Evolutionary conservation across 1,284 basidiomycete species (phyloP), one percentile per base, ranked within the genome.

Genomic region (Polyporus tsugae): DNA sequence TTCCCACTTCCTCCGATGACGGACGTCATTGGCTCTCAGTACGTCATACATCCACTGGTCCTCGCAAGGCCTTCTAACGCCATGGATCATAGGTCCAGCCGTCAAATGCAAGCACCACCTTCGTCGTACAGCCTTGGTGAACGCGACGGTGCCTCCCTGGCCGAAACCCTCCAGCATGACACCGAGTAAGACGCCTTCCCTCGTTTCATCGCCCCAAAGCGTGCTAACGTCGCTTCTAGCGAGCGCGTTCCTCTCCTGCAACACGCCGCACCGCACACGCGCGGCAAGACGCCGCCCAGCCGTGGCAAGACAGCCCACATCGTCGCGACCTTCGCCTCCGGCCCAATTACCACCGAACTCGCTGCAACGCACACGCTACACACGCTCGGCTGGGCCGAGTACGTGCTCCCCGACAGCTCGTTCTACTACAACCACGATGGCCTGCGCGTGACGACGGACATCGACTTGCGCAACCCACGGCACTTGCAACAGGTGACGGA

Each of bases 351-450:
- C n/a, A 64, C 75, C 63, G 80, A 76, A 72, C 72, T 76, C 4
- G 67, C 74, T 4, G 74, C 74, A 2, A 57, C 73, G 9, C 73
- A 72, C 46, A 74, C 73, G 39, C 76, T 79, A 63, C 75, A 77
- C 57, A 72, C 76, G 7, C 79, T 83, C 13, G 87, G 87, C 9
- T 94, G 92, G 92, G 82, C 85, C 55, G 89, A 90, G 75, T 87
- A 91, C 75, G 81, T 85, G 10, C 85, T 94, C 13, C 92, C 92
- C 0, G 90, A 93, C 73, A 86, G 86, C 22, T 80, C 85, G 4
- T 80, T 84, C 44, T 94, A 94, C 79, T 94, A 88, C 73, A 84
- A 86, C 49, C 89, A 93, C 72, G 84, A 85, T 3, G 85, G 83
- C 7, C 78, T 83, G 57, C 86, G 83, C 49, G 82, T 89, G 62